Evolutionary conservation across 345 rosid species (phyloP), one percentile per base, ranked within the genome.

Genomic region (Durio zibethinus): DNA sequence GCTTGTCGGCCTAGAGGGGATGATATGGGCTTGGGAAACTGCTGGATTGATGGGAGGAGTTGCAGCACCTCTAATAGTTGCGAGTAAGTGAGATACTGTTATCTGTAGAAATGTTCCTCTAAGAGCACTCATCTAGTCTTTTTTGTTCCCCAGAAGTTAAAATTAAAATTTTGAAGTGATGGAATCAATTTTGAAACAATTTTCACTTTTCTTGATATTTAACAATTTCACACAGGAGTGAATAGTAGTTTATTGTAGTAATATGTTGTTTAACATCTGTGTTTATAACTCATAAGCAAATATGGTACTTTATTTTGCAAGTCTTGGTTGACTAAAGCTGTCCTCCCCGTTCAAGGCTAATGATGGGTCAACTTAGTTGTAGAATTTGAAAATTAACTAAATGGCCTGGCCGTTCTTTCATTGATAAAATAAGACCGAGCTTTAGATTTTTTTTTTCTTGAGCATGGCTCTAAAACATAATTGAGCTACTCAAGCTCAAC

Each of bases 11-110:
- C 97, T 3, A 84, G 85, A 29, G 84, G 73, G 23, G 91, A 92
- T 74, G 97, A 89, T 80, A 71, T 79, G 77, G 91, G 97, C 76
- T 83, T 93, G 95, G 97, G 98, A 72, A 84, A 72, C 82, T 84
- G 87, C 80, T 90, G 97, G 97, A 88, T 93, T 71, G 98, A 93
- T 43, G 94, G 89, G 80, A 91, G 94, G 86, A 82, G 72, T 79
- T 93, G 97, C 85, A 92, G 88, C 87, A 85, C 94, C 20, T 93
- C 99, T 48, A 92, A 89, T 82, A 79, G 84, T 84, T 88, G 89
- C 83, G 84, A 86, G 97, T 91, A 70, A 84, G 94, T 86, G 52
- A 43, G 72, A 52, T 53, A 40, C 27, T 36, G n/a, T 75, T 11
- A 36, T 57, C 38, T 59, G 21, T 38, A 21, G 52, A 60, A 25